Evolutionary conservation across 2,329 filamentous ascomycete species (phyloP), one percentile per base, ranked within the genome.

Genomic region (Dryadomyces quercus-mongolicae): DNA sequence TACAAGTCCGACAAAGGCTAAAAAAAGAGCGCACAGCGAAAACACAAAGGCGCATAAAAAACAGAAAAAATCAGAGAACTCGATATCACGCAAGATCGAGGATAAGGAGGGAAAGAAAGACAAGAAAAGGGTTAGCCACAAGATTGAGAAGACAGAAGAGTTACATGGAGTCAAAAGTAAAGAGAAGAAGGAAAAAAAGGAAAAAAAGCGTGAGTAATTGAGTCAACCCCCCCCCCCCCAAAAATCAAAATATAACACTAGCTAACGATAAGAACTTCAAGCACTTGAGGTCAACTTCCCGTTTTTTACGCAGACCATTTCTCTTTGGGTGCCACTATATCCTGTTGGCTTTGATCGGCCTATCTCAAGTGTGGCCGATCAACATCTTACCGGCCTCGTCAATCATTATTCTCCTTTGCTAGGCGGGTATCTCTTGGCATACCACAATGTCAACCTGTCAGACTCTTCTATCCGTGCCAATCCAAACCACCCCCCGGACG

Each of bases 281-380:
- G 25, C 25, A 4, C 8, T 31, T 68, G 42, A 12, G 16, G 42
- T 18, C 51, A 71, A 68, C 59, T 86, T 85, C 47, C 86, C 91
- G 16, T 92, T 95, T 70, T 82, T 83, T 66, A 80, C 82, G 31
- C 85, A 92, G 63, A 89, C 85, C 21, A 80, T 88, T 45, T 91
- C 91, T 1, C 79, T 95, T 62, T 91, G 88, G 70, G 77, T 91
- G 59, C 80, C 86, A 1, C 74, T 93, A 58, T 86, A 82, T 58
- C 86, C 88, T 12, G 72, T 80, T 43, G 84, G 84, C 47, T 85
- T 88, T 69, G 74, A 78, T 57, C 77, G 81, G 55, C 85, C 87
- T 0, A 71, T 89, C 59, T 82, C 86, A 61, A 85, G 81, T 56
- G 77, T 85, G 57, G 82, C 84, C 64, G 80, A 83, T 57, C 86